Conservation (phyloP, 2,329 filamentous ascomycete genomes). For the Elsinoe ampelina region DNA sequence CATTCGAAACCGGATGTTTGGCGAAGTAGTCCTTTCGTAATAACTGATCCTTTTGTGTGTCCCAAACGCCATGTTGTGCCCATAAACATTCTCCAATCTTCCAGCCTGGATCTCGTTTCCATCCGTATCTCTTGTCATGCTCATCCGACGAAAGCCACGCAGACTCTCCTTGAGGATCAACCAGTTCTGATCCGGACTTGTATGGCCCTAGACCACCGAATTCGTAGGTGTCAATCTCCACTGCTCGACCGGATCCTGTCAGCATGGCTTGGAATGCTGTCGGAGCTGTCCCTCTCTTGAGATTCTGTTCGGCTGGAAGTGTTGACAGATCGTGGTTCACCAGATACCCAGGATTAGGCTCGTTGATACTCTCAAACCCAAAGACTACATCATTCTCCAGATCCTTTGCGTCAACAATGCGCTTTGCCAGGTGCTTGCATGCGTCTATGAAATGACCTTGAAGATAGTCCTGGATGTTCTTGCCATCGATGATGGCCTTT, state of each 20-base stretch:
- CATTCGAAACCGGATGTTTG: conserved; percentile 64
- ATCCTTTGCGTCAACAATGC: conserved; percentile 83
- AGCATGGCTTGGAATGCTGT: conserved; percentile 92
- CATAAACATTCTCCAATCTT: conserved; percentile 90
- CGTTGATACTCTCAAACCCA: conserved; percentile 94
- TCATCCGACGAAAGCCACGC: conserved; percentile 79
- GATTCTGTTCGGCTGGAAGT: conserved; percentile 76
- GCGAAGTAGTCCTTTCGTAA: conserved; percentile 82
- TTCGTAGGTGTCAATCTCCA: conserved; percentile 84
- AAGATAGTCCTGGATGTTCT: conserved; percentile 94
- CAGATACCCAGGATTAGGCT: conserved; percentile 81
- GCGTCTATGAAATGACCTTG: conserved; percentile 78
- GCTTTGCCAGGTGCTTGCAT: conserved; percentile 67
- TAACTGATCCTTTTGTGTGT: conserved; percentile 65
- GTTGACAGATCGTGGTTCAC: conserved; percentile 72
- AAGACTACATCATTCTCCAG: conserved; percentile 79
- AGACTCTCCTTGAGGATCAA: conserved; percentile 77
- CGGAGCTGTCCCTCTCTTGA: conserved; percentile 87
- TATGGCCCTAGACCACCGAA: conserved; percentile 90
- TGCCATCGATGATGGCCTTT: conserved; percentile 86
- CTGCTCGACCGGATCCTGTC: conserved; percentile 80
- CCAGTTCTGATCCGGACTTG: conserved; percentile 70
- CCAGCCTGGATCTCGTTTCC: conserved; percentile 80
- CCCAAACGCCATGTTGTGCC: conserved; percentile 96
- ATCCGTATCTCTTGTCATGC: conserved; percentile 81